Evolutionary conservation across 805 yeast species (phyloP), one percentile per base, ranked within the genome.

Genomic region (Candida ulmi): DNA sequence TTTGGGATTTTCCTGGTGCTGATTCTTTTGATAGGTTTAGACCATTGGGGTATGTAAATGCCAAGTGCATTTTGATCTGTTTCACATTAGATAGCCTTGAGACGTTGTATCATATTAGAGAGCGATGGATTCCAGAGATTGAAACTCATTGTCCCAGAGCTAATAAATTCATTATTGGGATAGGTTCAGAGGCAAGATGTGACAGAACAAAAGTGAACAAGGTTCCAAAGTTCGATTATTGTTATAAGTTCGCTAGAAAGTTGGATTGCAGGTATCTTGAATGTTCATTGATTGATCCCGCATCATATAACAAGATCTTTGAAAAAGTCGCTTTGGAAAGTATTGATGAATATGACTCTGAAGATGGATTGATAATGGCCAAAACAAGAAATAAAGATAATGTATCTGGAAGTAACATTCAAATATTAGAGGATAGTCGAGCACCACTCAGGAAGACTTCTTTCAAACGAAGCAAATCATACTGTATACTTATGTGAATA

Each of bases 1-100:
- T 67, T n/a, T 67, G 71, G 70, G 72, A 68, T 54, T 58, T 68
- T 35, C 68, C 68, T 5, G 69, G 69, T 11, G 55, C 55, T 40
- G 61, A 61, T 18, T 53, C 46, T 35, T 62, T 54, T 58, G 72
- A 68, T 50, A 55, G 72, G 35, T 55, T 68, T 41, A 52, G 72
- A 47, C 72, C 72, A 4, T 60, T 65, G 52, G 62, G 60, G 7
- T 68, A 68, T 55, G 68, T 64, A 11, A 62, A 60, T 55, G 63
- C 68, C 23, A 55, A 59, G 35, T 63, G 58, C 31, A 57, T 65
- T 28, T 46, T 66, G 45, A 58, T 66, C 29, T 67, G 72, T 46
- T 67, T 68, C 55, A 57, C 58, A 8, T 52, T 64, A 26, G 61
- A 55, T 38, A 48, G 59, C n/a, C 51, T 58, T 13, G 57, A 56